These are phyloP conservation scores for Cruciata laevipes DNA, from an alignment of 257 asterid genomes.

Conservation along the genomic window DNA sequence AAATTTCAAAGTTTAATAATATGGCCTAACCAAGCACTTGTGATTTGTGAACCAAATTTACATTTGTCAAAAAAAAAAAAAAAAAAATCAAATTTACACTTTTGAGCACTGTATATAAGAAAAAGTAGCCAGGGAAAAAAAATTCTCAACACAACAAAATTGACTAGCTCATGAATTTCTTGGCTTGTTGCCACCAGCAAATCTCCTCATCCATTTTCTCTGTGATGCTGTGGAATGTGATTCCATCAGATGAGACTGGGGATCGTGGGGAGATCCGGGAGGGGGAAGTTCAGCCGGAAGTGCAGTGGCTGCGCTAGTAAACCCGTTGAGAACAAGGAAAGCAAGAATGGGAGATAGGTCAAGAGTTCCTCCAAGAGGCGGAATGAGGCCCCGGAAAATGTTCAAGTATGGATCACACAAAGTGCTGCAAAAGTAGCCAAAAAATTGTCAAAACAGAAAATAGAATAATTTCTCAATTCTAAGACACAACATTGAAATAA, in stretches of 20 bases:
- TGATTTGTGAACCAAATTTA: background rate
- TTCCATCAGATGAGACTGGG: constrained; percentile 18
- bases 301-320: constrained; percentile 79
- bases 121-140: background rate
- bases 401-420: constrained; percentile 93
- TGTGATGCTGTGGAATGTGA: constrained; percentile 40
- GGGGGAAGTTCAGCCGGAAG: constrained; percentile 92
- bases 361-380: constrained; percentile 92
- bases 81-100: background rate
- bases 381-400: constrained; percentile 88
- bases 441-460: constrained; percentile 16
- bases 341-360: constrained; percentile 87
- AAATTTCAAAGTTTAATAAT: too few relatives aligned
- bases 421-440: constrained; percentile 53
- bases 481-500: constrained; percentile 6
- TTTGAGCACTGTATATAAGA: background rate
- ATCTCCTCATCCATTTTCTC: constrained; percentile 66
- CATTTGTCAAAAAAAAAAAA: too few relatives aligned
- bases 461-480: too few relatives aligned
- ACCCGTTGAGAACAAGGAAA: constrained; percentile 64
- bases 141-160: background rate
- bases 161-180: constrained; percentile 11
- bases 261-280: constrained; percentile 24
- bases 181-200: constrained; percentile 38
- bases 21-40: background rate